Conservation (phyloP, 2,329 filamentous ascomycete genomes). For the Alternaria infectoria region DNA sequence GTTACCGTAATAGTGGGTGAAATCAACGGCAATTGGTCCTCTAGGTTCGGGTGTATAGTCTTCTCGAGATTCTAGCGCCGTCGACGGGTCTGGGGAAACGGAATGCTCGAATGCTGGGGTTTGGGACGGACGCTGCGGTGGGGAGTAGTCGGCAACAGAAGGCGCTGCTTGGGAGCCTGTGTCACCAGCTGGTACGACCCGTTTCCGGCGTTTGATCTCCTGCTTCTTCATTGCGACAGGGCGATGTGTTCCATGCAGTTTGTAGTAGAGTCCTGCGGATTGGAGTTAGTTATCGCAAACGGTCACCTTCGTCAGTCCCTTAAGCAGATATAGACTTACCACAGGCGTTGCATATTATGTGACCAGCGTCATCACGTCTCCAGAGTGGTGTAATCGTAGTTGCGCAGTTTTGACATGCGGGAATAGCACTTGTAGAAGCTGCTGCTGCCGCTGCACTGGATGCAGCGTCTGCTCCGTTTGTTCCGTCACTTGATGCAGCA, state of each 20-base stretch:
- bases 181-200: conserved; percentile 80
- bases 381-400: conserved; percentile 97
- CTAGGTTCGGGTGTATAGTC: conserved; percentile 31
- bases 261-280: conserved; percentile 83
- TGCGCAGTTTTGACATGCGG: conserved; percentile 95
- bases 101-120: conserved; percentile 43
- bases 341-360: conserved; percentile 98
- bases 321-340: conserved; percentile 65
- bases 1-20: conserved; percentile 42
- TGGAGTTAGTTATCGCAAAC: conserved; percentile 17
- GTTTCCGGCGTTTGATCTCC: conserved; percentile 93
- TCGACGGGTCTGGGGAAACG: conserved; percentile 42
- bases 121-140: conserved; percentile 33
- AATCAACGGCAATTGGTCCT: conserved; percentile 46
- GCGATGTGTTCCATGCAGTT: conserved; percentile 90
- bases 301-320: not conserved
- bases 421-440: conserved; percentile 64
- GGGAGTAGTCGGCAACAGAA: conserved; percentile 40
- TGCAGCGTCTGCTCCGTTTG: conserved; percentile 24
- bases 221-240: conserved; percentile 99
- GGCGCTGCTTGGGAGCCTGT: conserved; percentile 44
- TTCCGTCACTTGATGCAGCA: conserved; percentile 33
- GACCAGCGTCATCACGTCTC: conserved; percentile 90
- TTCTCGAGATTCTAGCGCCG: conserved; percentile 38
- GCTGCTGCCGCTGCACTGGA: conserved; percentile 26